Base-by-base conservation (phyloP, 1,284 basidiomycete genomes). In the Ceratobasidium sp. region DNA sequence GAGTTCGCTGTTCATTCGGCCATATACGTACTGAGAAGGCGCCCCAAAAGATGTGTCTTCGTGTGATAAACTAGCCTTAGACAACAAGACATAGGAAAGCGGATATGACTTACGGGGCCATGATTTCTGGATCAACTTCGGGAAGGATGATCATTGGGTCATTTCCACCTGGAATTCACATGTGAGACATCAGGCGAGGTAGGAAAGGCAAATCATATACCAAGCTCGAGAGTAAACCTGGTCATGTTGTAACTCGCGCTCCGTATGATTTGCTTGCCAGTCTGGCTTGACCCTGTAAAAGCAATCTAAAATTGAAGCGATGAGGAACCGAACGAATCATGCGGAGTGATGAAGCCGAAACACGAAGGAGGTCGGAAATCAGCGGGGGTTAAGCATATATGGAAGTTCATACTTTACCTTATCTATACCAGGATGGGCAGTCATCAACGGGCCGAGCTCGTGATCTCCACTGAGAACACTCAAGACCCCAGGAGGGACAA, bases 401-500 rank as follows among this genome's bases (percentile, higher is more conserved):
- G 18, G 48, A 6, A 41, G 48, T 23, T 10, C 21, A 1, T 32
- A 6, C 3, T 21, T 45, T n/a, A 77, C 79, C 81, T 96, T 96
- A 82, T 95, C 92, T 65, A 96, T 90, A 76, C 89, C 91, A 64
- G 79, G 84, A 80, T 96, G 94, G 16, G 85, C 80, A 8, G 93
- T 83, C 74, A 97, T 86, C 45, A 93, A 92, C 26, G 92, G 90
- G 46, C 96, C 97, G 72, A 93, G 94, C 61, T 93, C 84, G 61
- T 84, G 97, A 72, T 92, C 86, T 41, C 95, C 95, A 5, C 90
- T 89, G n/a, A 96, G 84, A 32, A 92, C 92, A 82, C 97, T 97
- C 77, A 98, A 79, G 21, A 97, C 96, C 73, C 96, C 96, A 8
- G 93, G 88, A 1, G 96, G 96, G 80, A 96, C 93, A 30, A 94